Evolutionary conservation across 2,329 filamentous ascomycete species (phyloP).

Genomic region (Boeremia exigua): DNA sequence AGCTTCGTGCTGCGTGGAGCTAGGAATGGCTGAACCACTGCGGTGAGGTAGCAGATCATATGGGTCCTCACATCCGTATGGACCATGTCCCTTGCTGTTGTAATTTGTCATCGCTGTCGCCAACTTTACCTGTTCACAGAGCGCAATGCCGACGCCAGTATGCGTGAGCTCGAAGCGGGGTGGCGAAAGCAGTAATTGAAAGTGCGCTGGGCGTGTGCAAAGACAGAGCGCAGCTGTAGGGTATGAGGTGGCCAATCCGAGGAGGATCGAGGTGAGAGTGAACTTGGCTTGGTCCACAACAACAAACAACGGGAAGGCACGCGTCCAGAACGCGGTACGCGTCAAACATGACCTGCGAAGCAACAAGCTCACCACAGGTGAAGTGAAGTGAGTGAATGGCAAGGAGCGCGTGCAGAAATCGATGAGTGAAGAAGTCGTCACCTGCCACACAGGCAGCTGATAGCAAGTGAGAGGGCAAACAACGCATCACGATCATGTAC

Average conservation of each 20-base stretch:
- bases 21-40: not conserved
- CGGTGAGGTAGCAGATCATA: slow-evolving; percentile 1
- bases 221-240: not conserved
- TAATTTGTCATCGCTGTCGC: not conserved
- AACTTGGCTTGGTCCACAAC: not conserved
- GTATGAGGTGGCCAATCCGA: not conserved
- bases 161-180: not conserved
- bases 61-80: not conserved
- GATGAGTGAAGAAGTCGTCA: not conserved
- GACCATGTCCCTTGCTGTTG: not conserved
- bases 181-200: not conserved
- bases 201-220: not conserved
- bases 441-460: not conserved
- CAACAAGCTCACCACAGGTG: no score
- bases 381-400: no score
- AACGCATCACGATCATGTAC: slow-evolving; percentile 22
- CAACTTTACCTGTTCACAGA: not conserved
- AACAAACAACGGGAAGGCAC: slow-evolving; percentile 23
- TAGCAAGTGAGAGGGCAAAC: not conserved
- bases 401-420: not conserved
- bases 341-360: not conserved
- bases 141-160: not conserved
- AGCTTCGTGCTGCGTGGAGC: not conserved
- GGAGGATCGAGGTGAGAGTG: slow-evolving; percentile 1
- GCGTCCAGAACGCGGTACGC: not conserved